These are phyloP conservation scores for Boletus sp. DNA, from an alignment of 768 basidiomycete species.

Conservation along the genomic window DNA sequence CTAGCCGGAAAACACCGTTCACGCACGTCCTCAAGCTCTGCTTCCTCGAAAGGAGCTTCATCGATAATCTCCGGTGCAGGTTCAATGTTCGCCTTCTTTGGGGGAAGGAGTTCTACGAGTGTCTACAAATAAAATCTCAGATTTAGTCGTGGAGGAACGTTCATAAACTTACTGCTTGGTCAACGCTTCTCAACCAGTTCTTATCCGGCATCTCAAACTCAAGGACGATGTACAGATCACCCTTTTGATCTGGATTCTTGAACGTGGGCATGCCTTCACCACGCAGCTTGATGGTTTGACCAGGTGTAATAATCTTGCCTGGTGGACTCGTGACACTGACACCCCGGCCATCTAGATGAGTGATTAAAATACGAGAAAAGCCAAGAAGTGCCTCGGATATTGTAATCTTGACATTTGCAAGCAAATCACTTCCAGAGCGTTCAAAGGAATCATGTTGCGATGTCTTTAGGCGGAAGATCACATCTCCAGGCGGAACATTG, in stretches of 20 bases:
- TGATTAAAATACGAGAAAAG: constrained; percentile 88
- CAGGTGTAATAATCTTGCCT: constrained; percentile 72
- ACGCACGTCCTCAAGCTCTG: constrained; percentile 83
- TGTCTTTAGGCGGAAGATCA: constrained; percentile 77
- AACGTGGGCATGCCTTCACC: constrained; percentile 90
- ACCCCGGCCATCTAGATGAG: constrained; percentile 93
- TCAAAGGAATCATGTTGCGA: constrained; percentile 77
- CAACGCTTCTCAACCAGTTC: constrained; percentile 70
- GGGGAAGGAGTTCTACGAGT: constrained; percentile 65
- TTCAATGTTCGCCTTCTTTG: constrained; percentile 71
- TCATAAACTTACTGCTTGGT: constrained; percentile 48
- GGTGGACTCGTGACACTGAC: constrained; percentile 73
- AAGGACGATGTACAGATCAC: constrained; percentile 80
- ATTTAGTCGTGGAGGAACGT: background rate
- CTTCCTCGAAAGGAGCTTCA: constrained; percentile 69
- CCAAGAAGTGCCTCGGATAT: constrained; percentile 93
- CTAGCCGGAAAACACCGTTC: constrained; percentile 71
- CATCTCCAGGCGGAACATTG: constrained; percentile 83
- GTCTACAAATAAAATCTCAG: constrained; percentile 42
- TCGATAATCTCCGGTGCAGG: constrained; percentile 72
- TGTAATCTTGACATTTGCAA: constrained; percentile 79
- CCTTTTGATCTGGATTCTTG: constrained; percentile 63
- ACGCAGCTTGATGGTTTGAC: constrained; percentile 69
- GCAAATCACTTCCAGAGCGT: constrained; percentile 77
- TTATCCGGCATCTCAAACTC: constrained; percentile 86